phyloP scores from a whole-genome alignment of 306 rosid genomes.

The Spatholobus suberectus region DNA sequence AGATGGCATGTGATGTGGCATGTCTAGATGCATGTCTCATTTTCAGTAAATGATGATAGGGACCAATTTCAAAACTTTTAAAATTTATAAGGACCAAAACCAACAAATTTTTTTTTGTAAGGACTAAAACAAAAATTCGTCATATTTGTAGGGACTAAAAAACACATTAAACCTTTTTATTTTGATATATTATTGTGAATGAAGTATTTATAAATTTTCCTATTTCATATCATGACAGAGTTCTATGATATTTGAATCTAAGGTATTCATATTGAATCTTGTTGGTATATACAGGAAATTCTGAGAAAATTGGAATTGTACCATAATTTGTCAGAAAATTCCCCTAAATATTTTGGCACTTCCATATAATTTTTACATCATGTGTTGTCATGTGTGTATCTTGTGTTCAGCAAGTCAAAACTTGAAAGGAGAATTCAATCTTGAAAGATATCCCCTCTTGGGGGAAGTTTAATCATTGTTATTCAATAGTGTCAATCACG shows the following conservation, averaged over 20 bases:
- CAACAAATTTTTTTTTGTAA: no score
- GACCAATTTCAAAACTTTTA: not conserved
- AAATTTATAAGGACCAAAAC: no score
- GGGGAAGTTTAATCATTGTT: constrained; percentile 7
- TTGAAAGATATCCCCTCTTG: not conserved
- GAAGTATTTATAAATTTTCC: not conserved
- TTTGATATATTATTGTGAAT: not conserved
- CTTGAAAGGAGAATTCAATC: constrained; percentile 1
- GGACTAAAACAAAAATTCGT: no score
- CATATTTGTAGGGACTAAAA: no score
- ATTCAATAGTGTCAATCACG: not conserved
- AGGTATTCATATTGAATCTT: not conserved
- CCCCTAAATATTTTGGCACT: not conserved
- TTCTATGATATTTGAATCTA: constrained; percentile 4
- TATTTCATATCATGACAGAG: constrained; percentile 10
- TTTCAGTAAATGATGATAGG: not conserved
- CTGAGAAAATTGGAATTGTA: constrained; percentile 3
- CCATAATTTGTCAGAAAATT: not conserved
- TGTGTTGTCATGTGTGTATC: no score
- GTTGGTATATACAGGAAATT: not conserved
- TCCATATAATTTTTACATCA: not conserved
- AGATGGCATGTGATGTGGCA: not conserved
- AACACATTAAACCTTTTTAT: not conserved
- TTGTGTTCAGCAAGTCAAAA: not conserved
- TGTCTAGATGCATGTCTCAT: not conserved